Evolutionary conservation across 2,329 filamentous ascomycete species (phyloP).

Genomic region (Sporothrix schenckii): DNA sequence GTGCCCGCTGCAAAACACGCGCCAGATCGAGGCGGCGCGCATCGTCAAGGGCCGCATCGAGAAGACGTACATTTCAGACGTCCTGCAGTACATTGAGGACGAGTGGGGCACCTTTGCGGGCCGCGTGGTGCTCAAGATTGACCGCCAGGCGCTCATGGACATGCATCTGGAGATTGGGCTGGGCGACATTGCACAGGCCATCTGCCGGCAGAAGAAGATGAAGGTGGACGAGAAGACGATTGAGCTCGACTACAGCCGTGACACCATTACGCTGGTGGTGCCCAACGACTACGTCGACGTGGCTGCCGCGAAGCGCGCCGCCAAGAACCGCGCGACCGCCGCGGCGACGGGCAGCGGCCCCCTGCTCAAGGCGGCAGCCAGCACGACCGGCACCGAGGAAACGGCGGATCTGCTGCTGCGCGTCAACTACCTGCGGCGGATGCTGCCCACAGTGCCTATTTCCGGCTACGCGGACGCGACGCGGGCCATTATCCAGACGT

Average conservation of each 20-base stretch:
- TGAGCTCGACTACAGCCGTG: conserved; percentile 65
- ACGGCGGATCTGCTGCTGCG: conserved; percentile 70
- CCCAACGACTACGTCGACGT: conserved; percentile 57
- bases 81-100: conserved; percentile 80
- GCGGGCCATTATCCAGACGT: conserved; percentile 86
- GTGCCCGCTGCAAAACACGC: conserved; percentile 77
- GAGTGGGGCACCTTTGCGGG: conserved; percentile 78
- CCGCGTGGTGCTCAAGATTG: conserved; percentile 79
- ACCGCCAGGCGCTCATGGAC: conserved; percentile 74
- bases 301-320: conserved; percentile 52
- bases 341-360: conserved; percentile 43
- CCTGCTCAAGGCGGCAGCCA: conserved; percentile 42
- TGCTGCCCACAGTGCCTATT: conserved; percentile 80
- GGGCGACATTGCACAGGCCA: conserved; percentile 73
- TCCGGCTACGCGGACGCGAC: conserved; percentile 85
- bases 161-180: conserved; percentile 80
- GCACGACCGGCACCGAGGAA: conserved; percentile 48
- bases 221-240: conserved; percentile 63
- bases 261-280: conserved; percentile 74
- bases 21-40: conserved; percentile 76
- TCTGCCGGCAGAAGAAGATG: conserved; percentile 79
- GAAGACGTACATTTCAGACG: conserved; percentile 86
- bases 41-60: conserved; percentile 93
- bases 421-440: conserved; percentile 81
- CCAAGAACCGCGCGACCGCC: conserved; percentile 51